Evolutionary conservation across 805 yeast genomes (phyloP).

Genomic region (Suhomyces sp.): DNA sequence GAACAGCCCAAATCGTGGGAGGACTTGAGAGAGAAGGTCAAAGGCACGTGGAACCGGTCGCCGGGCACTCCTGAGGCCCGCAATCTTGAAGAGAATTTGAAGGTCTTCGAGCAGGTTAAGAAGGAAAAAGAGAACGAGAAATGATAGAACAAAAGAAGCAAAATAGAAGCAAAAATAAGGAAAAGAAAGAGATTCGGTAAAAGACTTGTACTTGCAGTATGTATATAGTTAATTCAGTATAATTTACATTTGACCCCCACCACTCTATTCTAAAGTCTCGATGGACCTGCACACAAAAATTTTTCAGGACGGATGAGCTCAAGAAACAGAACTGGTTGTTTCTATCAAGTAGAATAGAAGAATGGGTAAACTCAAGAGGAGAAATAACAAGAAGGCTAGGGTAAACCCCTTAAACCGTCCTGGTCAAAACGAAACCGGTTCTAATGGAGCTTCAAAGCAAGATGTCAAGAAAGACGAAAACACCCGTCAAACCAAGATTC

Average conservation of each 20-base stretch:
- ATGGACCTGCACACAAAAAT: not conserved
- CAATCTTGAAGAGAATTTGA: slow-evolving; percentile 7
- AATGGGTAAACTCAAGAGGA: slow-evolving; percentile 76
- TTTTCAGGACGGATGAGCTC: not conserved
- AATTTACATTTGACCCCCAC: too few relatives aligned
- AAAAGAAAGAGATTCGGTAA: too few relatives aligned
- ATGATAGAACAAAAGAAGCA: too few relatives aligned
- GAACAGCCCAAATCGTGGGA: slow-evolving; percentile 39
- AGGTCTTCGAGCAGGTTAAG: slow-evolving; percentile 8
- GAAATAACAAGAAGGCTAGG: slow-evolving; percentile 35
- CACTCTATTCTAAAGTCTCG: too few relatives aligned
- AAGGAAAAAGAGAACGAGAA: slow-evolving; percentile 4
- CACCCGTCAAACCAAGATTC: slow-evolving; percentile 52
- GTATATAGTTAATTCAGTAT: not conserved
- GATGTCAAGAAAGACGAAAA: slow-evolving; percentile 42
- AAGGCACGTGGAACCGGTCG: slow-evolving; percentile 29
- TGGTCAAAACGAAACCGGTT: slow-evolving; percentile 2
- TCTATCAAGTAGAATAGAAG: not conserved
- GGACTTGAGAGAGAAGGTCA: slow-evolving; percentile 33
- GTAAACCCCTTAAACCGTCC: slow-evolving; percentile 28
- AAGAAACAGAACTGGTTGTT: not conserved
- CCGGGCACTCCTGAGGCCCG: slow-evolving; percentile 7
- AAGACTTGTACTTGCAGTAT: not conserved
- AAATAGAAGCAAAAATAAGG: too few relatives aligned
- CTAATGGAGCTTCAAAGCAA: slow-evolving; percentile 14